Base-by-base conservation (phyloP, 768 basidiomycete genomes). In the Boletus rubropictus region DNA sequence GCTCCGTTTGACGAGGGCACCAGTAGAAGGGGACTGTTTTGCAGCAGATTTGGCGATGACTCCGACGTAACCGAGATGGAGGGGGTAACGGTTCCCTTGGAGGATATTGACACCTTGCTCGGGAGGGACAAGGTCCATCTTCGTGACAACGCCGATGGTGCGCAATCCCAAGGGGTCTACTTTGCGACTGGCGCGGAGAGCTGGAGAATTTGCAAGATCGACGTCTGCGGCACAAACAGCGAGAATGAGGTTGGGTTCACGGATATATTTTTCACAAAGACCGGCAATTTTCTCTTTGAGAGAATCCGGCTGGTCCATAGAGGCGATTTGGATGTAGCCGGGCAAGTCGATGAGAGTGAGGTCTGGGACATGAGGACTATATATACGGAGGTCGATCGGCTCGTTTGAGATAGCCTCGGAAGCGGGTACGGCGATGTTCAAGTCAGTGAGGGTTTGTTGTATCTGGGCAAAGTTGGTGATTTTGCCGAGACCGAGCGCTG, bases 171-270 rank as follows among this genome's bases (percentile, higher is more conserved):
- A 72, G 3, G 95, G 95, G 61, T 99, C 96, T 4, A 98, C 89
- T 53, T 88, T 86, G 34, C 94, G 77, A 65, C 91, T 94, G 0
- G 96, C 93, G 41, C 92, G 77, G 41, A 99, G 72, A 0, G 96
- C 96, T 7, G 96, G 94, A 0, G 93, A 96, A 66, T 99, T 99
- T 50, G 96, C 96, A 11, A 99, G 77, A 70, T 99, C 96, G 46
- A 99, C 96, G 64, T 99, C 94, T 7, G 96, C 96, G 7, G 96
- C 89, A 63, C 96, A 99, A 15, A 99, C 90, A 5, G 96, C 95
- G n/a, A 99, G 80, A 57, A 98, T 87, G 66, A 99, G 92, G 66
- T 99, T 99, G n/a, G 96, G 95, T 63, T 97, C 92, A n/a, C 89
- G 82, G 58, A 99, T 99, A 66, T 99, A 99, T 63, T 84, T 89